Evolutionary conservation across 1,284 basidiomycete genomes (phyloP).

Genomic region (Ganoderma boninense): DNA sequence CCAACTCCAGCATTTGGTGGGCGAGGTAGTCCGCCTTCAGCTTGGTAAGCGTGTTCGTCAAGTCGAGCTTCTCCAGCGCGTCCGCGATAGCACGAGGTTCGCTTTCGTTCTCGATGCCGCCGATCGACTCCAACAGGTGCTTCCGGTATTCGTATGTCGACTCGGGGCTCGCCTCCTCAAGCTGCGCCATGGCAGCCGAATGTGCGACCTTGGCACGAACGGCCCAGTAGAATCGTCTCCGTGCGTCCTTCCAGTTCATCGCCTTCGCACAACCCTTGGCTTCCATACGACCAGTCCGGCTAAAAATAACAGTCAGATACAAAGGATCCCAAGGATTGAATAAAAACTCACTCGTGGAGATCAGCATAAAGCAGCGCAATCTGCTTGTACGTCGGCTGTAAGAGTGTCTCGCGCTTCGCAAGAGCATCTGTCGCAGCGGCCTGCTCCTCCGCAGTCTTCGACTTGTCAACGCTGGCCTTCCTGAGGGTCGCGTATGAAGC

Average conservation of each 20-base stretch:
- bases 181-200: slow-evolving; percentile 63
- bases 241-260: slow-evolving; percentile 88
- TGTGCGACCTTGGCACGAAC: slow-evolving; percentile 82
- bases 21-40: slow-evolving; percentile 73
- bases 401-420: slow-evolving; percentile 81
- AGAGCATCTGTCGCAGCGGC: slow-evolving; percentile 74
- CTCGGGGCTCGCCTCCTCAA: slow-evolving; percentile 71
- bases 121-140: slow-evolving; percentile 65
- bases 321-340: not conserved
- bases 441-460: slow-evolving; percentile 79
- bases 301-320: slow-evolving; percentile 43
- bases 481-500: slow-evolving; percentile 85
- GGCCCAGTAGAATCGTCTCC: slow-evolving; percentile 97
- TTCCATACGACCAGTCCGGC: slow-evolving; percentile 96
- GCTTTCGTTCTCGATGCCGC: slow-evolving; percentile 58
- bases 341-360: slow-evolving; percentile 84
- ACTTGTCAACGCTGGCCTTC: slow-evolving; percentile 77
- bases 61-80: slow-evolving; percentile 72
- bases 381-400: slow-evolving; percentile 93
- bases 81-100: slow-evolving; percentile 65
- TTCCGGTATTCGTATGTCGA: slow-evolving; percentile 67
- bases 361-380: slow-evolving; percentile 96
- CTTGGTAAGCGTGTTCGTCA: slow-evolving; percentile 64
- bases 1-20: slow-evolving; percentile 66
- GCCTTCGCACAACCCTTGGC: slow-evolving; percentile 93